Evolutionary conservation across 345 rosid species (phyloP).

Genomic region (Limnanthes douglasii): DNA sequence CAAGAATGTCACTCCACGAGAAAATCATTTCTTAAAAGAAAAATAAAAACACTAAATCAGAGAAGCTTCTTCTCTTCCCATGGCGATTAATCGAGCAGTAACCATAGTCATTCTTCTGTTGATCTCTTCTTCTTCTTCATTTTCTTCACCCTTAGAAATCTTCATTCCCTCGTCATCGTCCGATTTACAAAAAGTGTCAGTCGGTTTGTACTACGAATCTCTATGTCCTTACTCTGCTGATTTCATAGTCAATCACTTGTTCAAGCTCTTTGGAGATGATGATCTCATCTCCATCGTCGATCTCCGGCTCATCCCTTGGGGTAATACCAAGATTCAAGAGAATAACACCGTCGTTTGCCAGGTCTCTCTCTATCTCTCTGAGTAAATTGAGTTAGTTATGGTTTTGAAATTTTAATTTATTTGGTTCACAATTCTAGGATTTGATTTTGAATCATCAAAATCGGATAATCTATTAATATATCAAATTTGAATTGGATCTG

Average conservation of each 20-base stretch:
- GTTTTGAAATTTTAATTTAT: no score
- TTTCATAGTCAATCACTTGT: constrained; percentile 42
- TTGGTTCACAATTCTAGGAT: not conserved
- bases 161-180: constrained; percentile 10
- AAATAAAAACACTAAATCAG: no score
- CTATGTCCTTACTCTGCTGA: constrained; percentile 67
- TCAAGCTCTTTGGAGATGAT: constrained; percentile 29
- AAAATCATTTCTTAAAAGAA: no score
- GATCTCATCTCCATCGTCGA: constrained; percentile 58
- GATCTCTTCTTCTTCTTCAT: constrained; percentile 1
- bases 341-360: constrained; percentile 58
- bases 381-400: not conserved
- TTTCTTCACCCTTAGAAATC: constrained; percentile 9
- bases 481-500: no score
- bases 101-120: constrained; percentile 7
- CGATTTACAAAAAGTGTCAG: constrained; percentile 25
- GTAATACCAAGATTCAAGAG: constrained; percentile 38
- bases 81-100: constrained; percentile 9
- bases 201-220: constrained; percentile 64
- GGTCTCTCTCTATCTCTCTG: constrained; percentile 19
- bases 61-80: not conserved
- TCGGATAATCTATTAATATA: no score
- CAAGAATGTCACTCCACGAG: no score
- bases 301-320: constrained; percentile 71
- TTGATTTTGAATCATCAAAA: not conserved